phyloP scores from a whole-genome alignment of 148 eudicot genomes.

The Linanthus parryae region DNA sequence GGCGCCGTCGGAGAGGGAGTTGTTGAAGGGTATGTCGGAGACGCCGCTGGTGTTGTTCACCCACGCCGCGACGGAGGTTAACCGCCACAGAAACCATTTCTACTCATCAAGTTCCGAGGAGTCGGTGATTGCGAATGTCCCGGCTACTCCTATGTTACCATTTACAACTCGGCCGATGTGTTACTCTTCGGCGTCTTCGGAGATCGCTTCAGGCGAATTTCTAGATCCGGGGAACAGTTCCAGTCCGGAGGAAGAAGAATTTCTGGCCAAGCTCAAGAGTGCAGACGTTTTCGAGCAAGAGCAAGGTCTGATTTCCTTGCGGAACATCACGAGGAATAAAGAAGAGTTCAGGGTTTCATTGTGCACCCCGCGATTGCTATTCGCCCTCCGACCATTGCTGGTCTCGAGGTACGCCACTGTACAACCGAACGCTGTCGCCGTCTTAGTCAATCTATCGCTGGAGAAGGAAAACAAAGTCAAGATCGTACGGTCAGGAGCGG shows the following conservation, averaged over 20 bases:
- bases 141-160: slow-evolving; percentile 48
- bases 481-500: slow-evolving; percentile 74
- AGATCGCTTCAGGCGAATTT: slow-evolving; percentile 23
- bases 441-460: slow-evolving; percentile 69
- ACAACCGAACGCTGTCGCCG: slow-evolving; percentile 68
- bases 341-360: slow-evolving; percentile 44
- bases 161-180: slow-evolving; percentile 70
- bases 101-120: slow-evolving; percentile 78
- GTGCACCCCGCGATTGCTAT: slow-evolving; percentile 47
- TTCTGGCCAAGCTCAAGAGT: slow-evolving; percentile 34
- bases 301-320: slow-evolving; percentile 27
- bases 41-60: slow-evolving; percentile 30
- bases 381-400: slow-evolving; percentile 30
- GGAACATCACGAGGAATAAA: slow-evolving; percentile 49
- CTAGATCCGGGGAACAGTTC: slow-evolving; percentile 11
- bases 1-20: slow-evolving; percentile 30
- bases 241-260: slow-evolving; percentile 35
- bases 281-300: slow-evolving; percentile 58
- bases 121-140: slow-evolving; percentile 51
- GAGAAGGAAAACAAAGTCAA: slow-evolving; percentile 60
- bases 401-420: slow-evolving; percentile 44
- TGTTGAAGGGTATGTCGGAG: slow-evolving; percentile 39
- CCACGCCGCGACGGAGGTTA: slow-evolving; percentile 47
- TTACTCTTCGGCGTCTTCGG: slow-evolving; percentile 61
- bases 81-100: no score